phyloP scores from a whole-genome alignment of 2,329 filamentous ascomycete genomes.

The Lachnellula suecica region DNA sequence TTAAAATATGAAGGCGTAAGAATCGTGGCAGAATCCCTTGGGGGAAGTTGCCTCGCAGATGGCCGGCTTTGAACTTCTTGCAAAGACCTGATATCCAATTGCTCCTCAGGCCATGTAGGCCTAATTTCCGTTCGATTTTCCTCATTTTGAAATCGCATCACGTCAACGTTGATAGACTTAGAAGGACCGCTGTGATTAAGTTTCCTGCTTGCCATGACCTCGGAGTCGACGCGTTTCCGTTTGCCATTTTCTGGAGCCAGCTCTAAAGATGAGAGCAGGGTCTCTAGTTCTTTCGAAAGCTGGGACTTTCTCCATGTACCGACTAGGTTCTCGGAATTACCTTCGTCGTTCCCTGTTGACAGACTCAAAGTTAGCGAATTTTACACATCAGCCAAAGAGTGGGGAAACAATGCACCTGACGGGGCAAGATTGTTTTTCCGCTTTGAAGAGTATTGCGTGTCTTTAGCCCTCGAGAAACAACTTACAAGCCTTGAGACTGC shows the following conservation, averaged over 20 bases:
- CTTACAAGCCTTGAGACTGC: slow-evolving; percentile 26
- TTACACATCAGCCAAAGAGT: no score
- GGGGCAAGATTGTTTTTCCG: no score
- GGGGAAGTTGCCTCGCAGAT: no score
- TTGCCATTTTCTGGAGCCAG: slow-evolving; percentile 22
- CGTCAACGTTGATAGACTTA: background rate
- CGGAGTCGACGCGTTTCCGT: slow-evolving; percentile 24
- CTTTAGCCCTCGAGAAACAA: no score
- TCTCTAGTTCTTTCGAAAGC: slow-evolving; percentile 31
- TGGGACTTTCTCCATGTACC: slow-evolving; percentile 32
- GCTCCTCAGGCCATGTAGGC: slow-evolving; percentile 4
- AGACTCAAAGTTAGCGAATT: no score
- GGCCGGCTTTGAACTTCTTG: no score
- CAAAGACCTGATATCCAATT: background rate
- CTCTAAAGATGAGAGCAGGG: slow-evolving; percentile 29
- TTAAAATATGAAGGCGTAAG: slow-evolving; percentile 15
- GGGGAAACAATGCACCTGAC: no score
- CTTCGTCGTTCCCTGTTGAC: slow-evolving; percentile 27
- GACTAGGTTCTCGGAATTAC: slow-evolving; percentile 27
- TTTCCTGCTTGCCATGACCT: slow-evolving; percentile 17
- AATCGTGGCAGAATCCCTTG: slow-evolving; percentile 19
- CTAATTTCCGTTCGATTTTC: background rate
- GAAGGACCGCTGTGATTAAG: slow-evolving; percentile 1
- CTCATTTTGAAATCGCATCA: background rate
- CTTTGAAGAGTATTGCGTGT: no score